Evolutionary conservation across 2,329 filamentous ascomycete genomes (phyloP).

Genomic region (Chaetomiaceae sp.): DNA sequence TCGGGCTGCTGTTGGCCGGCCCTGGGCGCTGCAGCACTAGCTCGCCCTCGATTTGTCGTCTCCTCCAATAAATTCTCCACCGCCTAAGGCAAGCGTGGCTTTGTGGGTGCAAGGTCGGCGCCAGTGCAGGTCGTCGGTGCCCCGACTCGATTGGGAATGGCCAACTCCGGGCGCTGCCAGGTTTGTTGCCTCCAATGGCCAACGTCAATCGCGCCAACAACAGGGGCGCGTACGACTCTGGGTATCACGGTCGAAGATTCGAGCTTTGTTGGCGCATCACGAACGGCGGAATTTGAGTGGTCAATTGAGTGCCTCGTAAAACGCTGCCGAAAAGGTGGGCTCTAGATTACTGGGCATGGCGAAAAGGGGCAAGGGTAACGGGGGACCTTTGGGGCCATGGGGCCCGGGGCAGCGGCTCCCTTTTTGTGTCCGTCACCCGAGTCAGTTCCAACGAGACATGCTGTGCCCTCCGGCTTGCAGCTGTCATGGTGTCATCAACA

Average conservation of each 20-base stretch:
- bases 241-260: conserved; percentile 13
- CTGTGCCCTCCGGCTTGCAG: background rate
- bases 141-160: conserved; percentile 2
- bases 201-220: background rate
- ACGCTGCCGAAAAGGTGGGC: background rate
- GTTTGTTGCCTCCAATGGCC: conserved; percentile 2
- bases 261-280: conserved; percentile 19
- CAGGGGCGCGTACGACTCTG: background rate
- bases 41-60: conserved; percentile 10
- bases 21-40: conserved; percentile 6
- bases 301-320: conserved; percentile 12
- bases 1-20: conserved; percentile 20
- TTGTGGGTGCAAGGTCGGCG: conserved; percentile 9
- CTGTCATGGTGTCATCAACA: background rate
- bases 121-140: conserved; percentile 6
- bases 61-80: conserved; percentile 20
- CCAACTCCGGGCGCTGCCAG: background rate
- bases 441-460: conserved; percentile 6
- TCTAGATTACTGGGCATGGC: background rate
- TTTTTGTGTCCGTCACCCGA: conserved; percentile 1
- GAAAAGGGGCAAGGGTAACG: conserved; percentile 3
- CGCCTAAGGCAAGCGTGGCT: conserved; percentile 5
- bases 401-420: background rate
- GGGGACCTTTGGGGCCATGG: too few relatives aligned
- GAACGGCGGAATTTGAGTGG: conserved; percentile 21